Evolutionary conservation across 83 land plant species (phyloP), one percentile per base, ranked within the genome.

Genomic region (Picea mariana): DNA sequence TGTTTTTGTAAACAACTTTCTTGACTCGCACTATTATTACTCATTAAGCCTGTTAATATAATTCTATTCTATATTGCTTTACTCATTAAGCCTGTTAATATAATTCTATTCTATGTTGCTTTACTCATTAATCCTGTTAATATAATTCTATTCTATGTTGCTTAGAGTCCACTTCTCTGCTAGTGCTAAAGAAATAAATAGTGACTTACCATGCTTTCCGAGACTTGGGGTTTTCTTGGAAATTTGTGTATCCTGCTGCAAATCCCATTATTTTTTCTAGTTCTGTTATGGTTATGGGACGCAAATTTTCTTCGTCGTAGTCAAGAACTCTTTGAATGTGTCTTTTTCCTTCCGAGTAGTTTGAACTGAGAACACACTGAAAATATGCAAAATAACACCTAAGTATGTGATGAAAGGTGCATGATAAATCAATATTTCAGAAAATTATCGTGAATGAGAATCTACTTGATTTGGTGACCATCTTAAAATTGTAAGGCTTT

Each of bases 231-330:
- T 13, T 62, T 62, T 62, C 64, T 62, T 59, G 62, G 62, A 80
- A 77, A 80, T 63, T 68, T 17, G 82, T 80, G 66, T 65, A 80
- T 27, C 82, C 82, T 18, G 76, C 75, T 38, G 76, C 71, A 67
- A 65, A 80, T 3, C 82, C 82, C 77, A 80, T 27, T 31, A 68
- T 72, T 65, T 65, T 80, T 40, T 80, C 82, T 9, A 80, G 71
- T 66, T 80, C 82, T 1, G n/a, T 40, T 9, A 80, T 38, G 66
- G 38, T 65, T 12, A 80, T 31, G 40, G 15, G 20, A 16, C 82
- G 82, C 24, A 80, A n/a, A 79, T 62, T 79, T 27, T n/a, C 34
- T 79, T 62, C 80, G 1, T 59, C 63, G 31, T 21, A 1, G 7
- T 79, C 31, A 17, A 79, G 60, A 23, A 79, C 80, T 58, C 55